These are phyloP conservation scores for Arachnopeziza araneosa DNA, from an alignment of 2,329 filamentous ascomycete species.

Conservation along the genomic window DNA sequence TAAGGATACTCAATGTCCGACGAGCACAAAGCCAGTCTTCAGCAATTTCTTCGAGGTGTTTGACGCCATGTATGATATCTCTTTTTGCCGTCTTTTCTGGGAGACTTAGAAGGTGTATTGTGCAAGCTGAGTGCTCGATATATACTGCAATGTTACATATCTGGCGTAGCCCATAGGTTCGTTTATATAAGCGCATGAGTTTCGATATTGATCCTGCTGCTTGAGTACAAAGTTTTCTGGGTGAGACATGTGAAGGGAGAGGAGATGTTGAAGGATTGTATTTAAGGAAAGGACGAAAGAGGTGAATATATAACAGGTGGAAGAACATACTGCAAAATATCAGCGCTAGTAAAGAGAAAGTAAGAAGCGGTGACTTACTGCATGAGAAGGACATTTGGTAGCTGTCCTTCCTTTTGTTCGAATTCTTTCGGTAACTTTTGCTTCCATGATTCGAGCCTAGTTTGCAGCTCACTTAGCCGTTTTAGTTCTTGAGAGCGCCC, in stretches of 20 bases:
- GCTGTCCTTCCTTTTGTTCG: constrained; percentile 80
- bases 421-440: constrained; percentile 78
- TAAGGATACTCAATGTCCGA: constrained; percentile 78
- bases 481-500: constrained; percentile 83
- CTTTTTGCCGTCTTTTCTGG: constrained; percentile 86
- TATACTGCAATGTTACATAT: constrained; percentile 97
- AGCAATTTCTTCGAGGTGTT: constrained; percentile 90
- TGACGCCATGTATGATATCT: constrained; percentile 86
- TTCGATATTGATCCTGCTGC: constrained; percentile 89
- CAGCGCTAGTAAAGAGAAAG: constrained; percentile 14
- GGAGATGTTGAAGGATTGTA: constrained; percentile 79
- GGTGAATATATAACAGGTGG: constrained; percentile 89
- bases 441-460: constrained; percentile 84
- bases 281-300: constrained; percentile 92
- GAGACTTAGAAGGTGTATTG: constrained; percentile 87
- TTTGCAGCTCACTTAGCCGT: constrained; percentile 87
- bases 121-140: constrained; percentile 89
- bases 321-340: constrained; percentile 78
- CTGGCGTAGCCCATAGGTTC: constrained; percentile 82
- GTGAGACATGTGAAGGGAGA: constrained; percentile 80
- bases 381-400: constrained; percentile 72
- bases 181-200: constrained; percentile 89
- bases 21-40: constrained; percentile 91
- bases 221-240: constrained; percentile 83
- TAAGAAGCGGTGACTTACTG: constrained; percentile 62